Base-by-base conservation (phyloP, 345 rosid genomes). In the Eucalyptus globulus region DNA sequence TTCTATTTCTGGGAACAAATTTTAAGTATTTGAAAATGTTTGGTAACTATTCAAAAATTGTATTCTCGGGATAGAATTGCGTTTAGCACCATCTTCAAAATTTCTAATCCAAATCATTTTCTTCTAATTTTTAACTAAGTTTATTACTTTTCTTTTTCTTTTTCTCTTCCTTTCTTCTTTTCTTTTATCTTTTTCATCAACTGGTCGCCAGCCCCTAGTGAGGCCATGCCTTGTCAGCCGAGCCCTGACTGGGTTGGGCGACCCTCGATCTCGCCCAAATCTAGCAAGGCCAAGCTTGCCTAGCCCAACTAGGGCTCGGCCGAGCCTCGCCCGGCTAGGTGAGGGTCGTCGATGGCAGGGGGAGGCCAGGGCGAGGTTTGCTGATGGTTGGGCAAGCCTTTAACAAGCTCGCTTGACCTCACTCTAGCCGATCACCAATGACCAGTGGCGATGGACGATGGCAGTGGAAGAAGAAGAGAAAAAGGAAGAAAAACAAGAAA, bases 361-460 rank as follows among this genome's bases (percentile, higher is more conserved):
- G 58, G 58, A 53, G 58, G 58, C 9, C 1, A 0, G 0, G 24
- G 58, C 5, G 0, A 21, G 58, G 58, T 26, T 53, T 8, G 26
- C 4, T 2, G 2, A 53, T 53, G 26, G 11, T 53, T 53, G 4
- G 26, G 5, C 5, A 53, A 21, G 58, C 26, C 26, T 53, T 21
- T 9, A 9, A 1, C 5, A 2, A 53, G 5, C 26, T 53, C 10
- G 10, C 0, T 21, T 0, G 56, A 19, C 58, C 58, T 21, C 26
- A 0, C 26, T 53, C 1, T 53, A 1, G 58, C 5, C 0, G 0
- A 2, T 21, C 0, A 0, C 5, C 0, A 2, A 4, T 53, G 58
- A 53, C 58, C 1, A 19, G 11, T 53, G 58, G 58, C 1, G 2
- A 2, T 53, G 58, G 58, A 53, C 2, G 2, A 53, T 53, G 58